Percentiles rank a stretch among this genome's conserved stretches.
Conservation (phyloP, 805 yeast species). For the Tetrapisispora namnaoensis region DNA sequence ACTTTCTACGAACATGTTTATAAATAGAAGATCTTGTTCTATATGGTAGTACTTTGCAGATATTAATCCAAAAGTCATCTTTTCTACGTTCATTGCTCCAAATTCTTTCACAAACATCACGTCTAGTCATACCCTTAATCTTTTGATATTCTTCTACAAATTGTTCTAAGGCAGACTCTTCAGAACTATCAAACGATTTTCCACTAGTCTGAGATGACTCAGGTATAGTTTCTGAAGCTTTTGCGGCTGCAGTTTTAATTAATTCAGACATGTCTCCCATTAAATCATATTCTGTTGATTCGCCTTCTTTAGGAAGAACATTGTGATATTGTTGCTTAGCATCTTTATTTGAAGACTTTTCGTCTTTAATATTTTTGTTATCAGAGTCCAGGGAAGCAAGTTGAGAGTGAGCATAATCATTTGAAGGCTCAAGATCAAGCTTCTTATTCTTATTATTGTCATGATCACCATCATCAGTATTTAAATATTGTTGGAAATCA, state of each 20-base stretch:
- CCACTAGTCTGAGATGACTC: slow-evolving; percentile 27
- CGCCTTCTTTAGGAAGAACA: slow-evolving; percentile 21
- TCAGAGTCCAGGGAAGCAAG: slow-evolving; percentile 1
- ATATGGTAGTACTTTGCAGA: slow-evolving; percentile 70
- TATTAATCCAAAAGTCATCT: slow-evolving; percentile 82
- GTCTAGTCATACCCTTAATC: slow-evolving; percentile 50
- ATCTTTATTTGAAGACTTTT: slow-evolving; percentile 12
- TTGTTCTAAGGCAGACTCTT: slow-evolving; percentile 66
- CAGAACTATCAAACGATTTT: slow-evolving; percentile 29
- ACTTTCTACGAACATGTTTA: slow-evolving; percentile 84
- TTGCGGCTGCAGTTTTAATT: slow-evolving; percentile 35
- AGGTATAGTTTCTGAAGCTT: slow-evolving; percentile 31
- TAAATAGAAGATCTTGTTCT: slow-evolving; percentile 84
- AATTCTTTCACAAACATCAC: slow-evolving; percentile 69
- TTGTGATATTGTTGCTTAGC: slow-evolving; percentile 13
- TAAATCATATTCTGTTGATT: slow-evolving; percentile 8
- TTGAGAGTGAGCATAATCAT: slow-evolving; percentile 3
- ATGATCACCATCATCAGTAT: slow-evolving; percentile 16
- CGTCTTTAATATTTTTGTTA: slow-evolving; percentile 7
- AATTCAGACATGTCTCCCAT: slow-evolving; percentile 32
- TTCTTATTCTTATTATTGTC: slow-evolving; percentile 6
- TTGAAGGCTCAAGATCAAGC: slow-evolving; percentile 3
- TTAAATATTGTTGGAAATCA: slow-evolving; percentile 29
- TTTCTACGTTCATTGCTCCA: slow-evolving; percentile 82
- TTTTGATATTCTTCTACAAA: slow-evolving; percentile 62